Conservation (phyloP, 106 monocot genomes). For the Apostasia shenzhenica region DNA sequence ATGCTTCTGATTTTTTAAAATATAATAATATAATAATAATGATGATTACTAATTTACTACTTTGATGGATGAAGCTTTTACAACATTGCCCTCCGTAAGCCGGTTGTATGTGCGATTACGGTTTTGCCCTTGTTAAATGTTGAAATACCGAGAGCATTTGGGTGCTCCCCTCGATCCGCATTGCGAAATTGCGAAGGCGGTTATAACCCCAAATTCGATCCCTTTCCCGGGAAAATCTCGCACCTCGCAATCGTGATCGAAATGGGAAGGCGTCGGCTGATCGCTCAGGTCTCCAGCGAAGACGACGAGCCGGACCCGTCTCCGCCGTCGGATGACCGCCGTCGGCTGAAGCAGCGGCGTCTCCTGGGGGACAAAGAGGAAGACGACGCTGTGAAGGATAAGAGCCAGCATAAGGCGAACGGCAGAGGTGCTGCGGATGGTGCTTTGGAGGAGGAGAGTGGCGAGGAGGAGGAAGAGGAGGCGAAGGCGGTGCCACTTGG, state of each 20-base stretch:
- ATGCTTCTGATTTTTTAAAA: no score
- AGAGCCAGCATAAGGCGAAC: slow-evolving; percentile 13
- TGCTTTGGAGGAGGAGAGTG: slow-evolving; percentile 27
- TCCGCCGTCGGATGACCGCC: background rate
- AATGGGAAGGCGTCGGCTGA: slow-evolving; percentile 26
- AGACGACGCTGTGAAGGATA: slow-evolving; percentile 8
- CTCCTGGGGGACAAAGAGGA: slow-evolving; percentile 12
- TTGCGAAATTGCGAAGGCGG: no score
- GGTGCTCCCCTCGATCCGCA: no score
- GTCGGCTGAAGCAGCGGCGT: slow-evolving; percentile 8
- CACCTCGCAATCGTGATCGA: background rate
- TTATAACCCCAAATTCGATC: no score
- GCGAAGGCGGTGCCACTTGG: slow-evolving; percentile 61
- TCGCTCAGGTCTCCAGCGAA: slow-evolving; percentile 26
- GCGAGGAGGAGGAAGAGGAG: slow-evolving; percentile 25
- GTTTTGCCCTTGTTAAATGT: no score
- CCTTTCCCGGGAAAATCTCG: slow-evolving; percentile 5
- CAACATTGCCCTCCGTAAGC: no score
- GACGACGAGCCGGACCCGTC: slow-evolving; percentile 33
- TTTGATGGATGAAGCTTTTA: no score
- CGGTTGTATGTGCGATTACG: no score
- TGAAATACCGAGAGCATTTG: no score
- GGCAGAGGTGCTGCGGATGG: background rate
- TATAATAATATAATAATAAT: no score
- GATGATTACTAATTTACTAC: no score